Percentiles rank a stretch among this genome's conserved stretches.
phyloP scores from a whole-genome alignment of 2,329 filamentous ascomycete genomes.

The Trichocomaceae sp. region DNA sequence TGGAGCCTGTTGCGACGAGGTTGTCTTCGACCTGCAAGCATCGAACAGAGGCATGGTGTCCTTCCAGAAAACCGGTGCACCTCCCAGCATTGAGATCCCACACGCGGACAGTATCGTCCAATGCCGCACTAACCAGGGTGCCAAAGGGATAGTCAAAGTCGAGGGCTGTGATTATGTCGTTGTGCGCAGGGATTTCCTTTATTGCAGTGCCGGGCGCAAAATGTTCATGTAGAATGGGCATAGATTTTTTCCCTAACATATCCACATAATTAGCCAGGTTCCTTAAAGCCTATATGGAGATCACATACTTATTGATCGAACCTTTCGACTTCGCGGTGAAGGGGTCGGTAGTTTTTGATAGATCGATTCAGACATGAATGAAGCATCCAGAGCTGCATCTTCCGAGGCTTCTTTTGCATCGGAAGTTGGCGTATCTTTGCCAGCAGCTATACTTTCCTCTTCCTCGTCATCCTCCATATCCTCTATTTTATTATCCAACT shows the following conservation, averaged over 20 bases:
- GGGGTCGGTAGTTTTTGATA: constrained; percentile 88
- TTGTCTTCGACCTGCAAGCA: constrained; percentile 93
- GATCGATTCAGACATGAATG: constrained; percentile 96
- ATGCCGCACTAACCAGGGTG: constrained; percentile 81
- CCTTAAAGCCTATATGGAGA: not conserved
- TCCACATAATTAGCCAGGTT: not conserved
- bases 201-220: constrained; percentile 85
- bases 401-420: constrained; percentile 44
- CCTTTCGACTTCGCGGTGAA: constrained; percentile 47
- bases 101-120: constrained; percentile 90
- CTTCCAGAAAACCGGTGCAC: constrained; percentile 85
- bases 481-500: constrained; percentile 57
- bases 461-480: constrained; percentile 42
- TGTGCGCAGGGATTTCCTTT: constrained; percentile 80
- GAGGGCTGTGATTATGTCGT: constrained; percentile 77
- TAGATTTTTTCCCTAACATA: constrained; percentile 61
- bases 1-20: constrained; percentile 85
- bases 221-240: constrained; percentile 93
- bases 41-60: constrained; percentile 88
- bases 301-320: constrained; percentile 36
- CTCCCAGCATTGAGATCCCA: constrained; percentile 94
- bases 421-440: constrained; percentile 32
- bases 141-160: constrained; percentile 98
- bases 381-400: constrained; percentile 45
- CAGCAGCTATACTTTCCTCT: constrained; percentile 46